Evolutionary conservation across 1,139 yeast species (phyloP).

Genomic region (Scheffersomyces segobiensis): DNA sequence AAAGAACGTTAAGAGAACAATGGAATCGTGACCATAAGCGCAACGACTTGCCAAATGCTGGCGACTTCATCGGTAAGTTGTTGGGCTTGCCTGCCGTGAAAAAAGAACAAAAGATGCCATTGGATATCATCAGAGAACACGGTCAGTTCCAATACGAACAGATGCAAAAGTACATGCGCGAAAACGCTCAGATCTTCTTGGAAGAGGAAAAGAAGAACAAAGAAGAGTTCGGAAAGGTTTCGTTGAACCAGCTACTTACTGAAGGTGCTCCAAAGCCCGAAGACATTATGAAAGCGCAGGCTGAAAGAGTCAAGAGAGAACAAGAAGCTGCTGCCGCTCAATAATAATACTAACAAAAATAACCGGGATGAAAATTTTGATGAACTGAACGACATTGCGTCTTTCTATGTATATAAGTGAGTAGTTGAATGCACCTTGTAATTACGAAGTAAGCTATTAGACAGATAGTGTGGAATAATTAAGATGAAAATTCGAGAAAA

Average conservation of each 20-base stretch:
- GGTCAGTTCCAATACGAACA: slow-evolving; percentile 88
- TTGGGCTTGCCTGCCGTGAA: slow-evolving; percentile 60
- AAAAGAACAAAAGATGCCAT: slow-evolving; percentile 78
- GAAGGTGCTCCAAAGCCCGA: slow-evolving; percentile 88
- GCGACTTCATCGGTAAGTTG: slow-evolving; percentile 54
- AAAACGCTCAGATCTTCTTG: slow-evolving; percentile 84
- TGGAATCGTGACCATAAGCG: slow-evolving; percentile 65
- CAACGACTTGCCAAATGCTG: slow-evolving; percentile 42
- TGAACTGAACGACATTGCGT: neutral
- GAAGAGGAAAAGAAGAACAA: slow-evolving; percentile 78
- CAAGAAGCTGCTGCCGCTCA: neutral
- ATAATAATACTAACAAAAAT: neutral
- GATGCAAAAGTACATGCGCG: slow-evolving; percentile 79
- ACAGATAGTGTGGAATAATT: neutral
- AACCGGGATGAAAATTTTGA: neutral
- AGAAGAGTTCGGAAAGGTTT: slow-evolving; percentile 78
- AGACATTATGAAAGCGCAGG: slow-evolving; percentile 73
- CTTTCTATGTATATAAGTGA: neutral
- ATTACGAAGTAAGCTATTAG: neutral
- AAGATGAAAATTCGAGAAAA: neutral
- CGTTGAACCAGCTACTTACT: slow-evolving; percentile 78
- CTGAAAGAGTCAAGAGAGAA: slow-evolving; percentile 26
- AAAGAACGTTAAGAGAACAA: slow-evolving; percentile 63
- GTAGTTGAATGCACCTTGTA: neutral
- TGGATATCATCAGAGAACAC: slow-evolving; percentile 87